These are phyloP conservation scores for Calcarisporium arbuscula DNA, from an alignment of 2,329 filamentous ascomycete genomes.

Conservation along the genomic window DNA sequence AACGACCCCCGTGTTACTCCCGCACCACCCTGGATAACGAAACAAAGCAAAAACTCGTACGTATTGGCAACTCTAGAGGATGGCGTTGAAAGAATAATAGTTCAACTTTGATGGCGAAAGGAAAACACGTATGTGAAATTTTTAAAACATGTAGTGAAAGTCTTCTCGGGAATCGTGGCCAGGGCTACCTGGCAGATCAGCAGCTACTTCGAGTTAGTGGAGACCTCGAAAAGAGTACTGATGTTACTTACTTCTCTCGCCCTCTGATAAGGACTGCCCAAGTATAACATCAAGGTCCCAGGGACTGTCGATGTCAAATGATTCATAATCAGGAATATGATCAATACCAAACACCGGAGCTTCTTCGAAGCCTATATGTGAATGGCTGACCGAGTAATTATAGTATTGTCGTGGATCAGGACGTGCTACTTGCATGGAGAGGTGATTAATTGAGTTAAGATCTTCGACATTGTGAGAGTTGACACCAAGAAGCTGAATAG, in stretches of 20 bases:
- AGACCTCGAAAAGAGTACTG: neutral
- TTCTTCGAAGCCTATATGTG: conserved; percentile 4
- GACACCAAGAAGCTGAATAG: conserved; percentile 8
- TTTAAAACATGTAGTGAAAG: conserved; percentile 4
- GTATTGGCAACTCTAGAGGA: too few relatives aligned
- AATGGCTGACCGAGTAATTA: conserved; percentile 8
- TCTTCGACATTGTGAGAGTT: conserved; percentile 11
- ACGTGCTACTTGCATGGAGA: conserved; percentile 10
- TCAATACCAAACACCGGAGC: conserved; percentile 12
- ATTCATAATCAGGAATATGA: conserved; percentile 12
- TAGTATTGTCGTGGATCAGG: conserved; percentile 11
- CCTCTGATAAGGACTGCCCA: conserved; percentile 11
- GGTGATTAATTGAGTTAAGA: conserved; percentile 11
- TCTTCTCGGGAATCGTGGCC: conserved; percentile 3
- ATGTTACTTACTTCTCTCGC: conserved; percentile 11
- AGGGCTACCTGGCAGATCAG: neutral
- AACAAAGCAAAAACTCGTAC: too few relatives aligned
- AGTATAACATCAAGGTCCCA: conserved; percentile 16
- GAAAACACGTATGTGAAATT: too few relatives aligned
- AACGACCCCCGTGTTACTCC: too few relatives aligned
- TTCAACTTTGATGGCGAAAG: too few relatives aligned
- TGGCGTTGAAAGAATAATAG: too few relatives aligned
- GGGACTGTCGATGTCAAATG: conserved; percentile 16
- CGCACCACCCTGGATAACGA: too few relatives aligned
- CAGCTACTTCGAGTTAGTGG: conserved; percentile 1